Conservation (phyloP, 345 rosid species). For the Gossypium longicalyx region DNA sequence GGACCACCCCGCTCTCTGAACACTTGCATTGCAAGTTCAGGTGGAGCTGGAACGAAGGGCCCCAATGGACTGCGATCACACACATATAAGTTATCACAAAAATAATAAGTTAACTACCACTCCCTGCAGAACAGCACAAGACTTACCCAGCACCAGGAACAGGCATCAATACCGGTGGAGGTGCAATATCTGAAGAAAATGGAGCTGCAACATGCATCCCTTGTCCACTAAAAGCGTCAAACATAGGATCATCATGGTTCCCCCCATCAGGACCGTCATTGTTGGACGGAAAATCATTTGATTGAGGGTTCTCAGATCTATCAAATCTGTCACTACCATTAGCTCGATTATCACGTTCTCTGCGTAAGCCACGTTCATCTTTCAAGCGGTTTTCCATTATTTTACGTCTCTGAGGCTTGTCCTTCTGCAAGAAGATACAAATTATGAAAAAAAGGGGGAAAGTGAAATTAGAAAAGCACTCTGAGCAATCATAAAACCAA, state of each 20-base stretch:
- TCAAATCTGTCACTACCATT: slow-evolving; percentile 74
- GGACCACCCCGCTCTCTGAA: slow-evolving; percentile 86
- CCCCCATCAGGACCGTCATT: slow-evolving; percentile 67
- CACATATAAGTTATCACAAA: slow-evolving; percentile 16
- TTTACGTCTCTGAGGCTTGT: slow-evolving; percentile 68
- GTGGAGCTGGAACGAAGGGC: slow-evolving; percentile 98
- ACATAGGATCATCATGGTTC: slow-evolving; percentile 57
- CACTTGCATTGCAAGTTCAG: slow-evolving; percentile 95
- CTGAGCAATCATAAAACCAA: neutral
- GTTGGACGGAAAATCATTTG: slow-evolving; percentile 52
- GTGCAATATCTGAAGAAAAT: slow-evolving; percentile 72
- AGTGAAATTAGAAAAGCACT: neutral
- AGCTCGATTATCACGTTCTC: slow-evolving; percentile 67
- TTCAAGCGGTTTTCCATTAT: slow-evolving; percentile 64
- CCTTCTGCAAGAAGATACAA: slow-evolving; percentile 44
- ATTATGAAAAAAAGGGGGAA: neutral
- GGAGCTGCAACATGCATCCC: slow-evolving; percentile 64
- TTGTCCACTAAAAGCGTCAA: slow-evolving; percentile 69
- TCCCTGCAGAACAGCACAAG: neutral
- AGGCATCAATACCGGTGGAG: slow-evolving; percentile 98
- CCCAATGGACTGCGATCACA: slow-evolving; percentile 80
- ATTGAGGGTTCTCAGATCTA: slow-evolving; percentile 68
- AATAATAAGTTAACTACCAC: neutral
- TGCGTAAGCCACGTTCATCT: slow-evolving; percentile 79
- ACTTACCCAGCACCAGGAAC: slow-evolving; percentile 99